Conservation (phyloP, 345 rosid species). For the Chamaenerion angustifolium region DNA sequence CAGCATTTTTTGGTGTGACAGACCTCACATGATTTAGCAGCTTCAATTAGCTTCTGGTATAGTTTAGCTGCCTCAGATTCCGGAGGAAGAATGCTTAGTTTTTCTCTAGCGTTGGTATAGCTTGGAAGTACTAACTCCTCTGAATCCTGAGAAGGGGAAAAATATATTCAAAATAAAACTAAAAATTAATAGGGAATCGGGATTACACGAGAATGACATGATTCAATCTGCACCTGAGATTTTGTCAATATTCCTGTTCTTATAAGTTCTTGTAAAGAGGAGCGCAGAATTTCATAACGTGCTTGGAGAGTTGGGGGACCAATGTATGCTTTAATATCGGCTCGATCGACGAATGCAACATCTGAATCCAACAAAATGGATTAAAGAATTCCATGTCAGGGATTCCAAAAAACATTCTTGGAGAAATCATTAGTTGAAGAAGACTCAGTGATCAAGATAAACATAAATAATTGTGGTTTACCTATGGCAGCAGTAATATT, state of each 20-base stretch:
- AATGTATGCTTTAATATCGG: constrained; percentile 94
- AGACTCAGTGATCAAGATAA: not conserved
- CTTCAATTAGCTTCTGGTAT: constrained; percentile 53
- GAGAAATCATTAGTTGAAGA: not conserved
- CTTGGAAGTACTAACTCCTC: constrained; percentile 36
- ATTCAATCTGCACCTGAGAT: constrained; percentile 32
- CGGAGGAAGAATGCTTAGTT: constrained; percentile 21
- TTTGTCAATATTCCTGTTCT: constrained; percentile 55
- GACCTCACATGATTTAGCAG: constrained; percentile 83
- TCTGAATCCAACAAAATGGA: constrained; percentile 32
- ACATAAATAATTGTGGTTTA: constrained; percentile 17
- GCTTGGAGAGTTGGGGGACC: constrained; percentile 95
- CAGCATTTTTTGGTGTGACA: not conserved
- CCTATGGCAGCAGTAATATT: constrained; percentile 98
- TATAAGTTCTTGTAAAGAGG: constrained; percentile 71
- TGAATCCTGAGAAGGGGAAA: constrained; percentile 27
- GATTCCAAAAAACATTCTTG: not conserved
- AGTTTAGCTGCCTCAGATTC: constrained; percentile 25
- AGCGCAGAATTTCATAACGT: constrained; percentile 78
- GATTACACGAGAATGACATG: no score
- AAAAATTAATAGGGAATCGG: not conserved
- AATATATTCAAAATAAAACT: not conserved
- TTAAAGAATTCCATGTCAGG: not conserved
- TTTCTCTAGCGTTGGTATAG: constrained; percentile 48
- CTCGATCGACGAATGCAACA: constrained; percentile 91